Evolutionary conservation across 176 grass and related monocot genomes (phyloP), one percentile per base, ranked within the genome.

Genomic region (Metroxylon sagu): DNA sequence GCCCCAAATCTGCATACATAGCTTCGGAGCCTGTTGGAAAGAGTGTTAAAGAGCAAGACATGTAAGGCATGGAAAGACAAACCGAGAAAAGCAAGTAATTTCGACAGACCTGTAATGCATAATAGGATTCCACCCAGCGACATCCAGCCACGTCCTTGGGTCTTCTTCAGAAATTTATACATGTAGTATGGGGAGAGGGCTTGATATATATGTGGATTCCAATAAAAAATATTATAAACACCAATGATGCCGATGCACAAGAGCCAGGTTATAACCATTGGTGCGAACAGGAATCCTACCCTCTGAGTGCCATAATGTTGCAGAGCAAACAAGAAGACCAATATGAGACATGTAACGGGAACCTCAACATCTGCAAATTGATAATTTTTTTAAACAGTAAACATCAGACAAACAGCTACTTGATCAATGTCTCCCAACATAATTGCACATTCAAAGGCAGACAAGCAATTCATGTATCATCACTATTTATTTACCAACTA

Each of bases 271-370:
- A 92, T 72, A 39, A 98, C 93, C n/a, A 98, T 71, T 3, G 93
- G 93, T 14, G 93, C 93, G 10, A 98, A 98, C 50, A 98, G 71
- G 81, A 98, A 92, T 28, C 93, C 87, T 2, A 98, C 76, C 19
- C 93, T 78, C 64, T 98, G 87, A 19, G 93, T 98, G 16, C 93
- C 87, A 5, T 98, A 98, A 81, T 98, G 93, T 98, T 98, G 93
- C 55, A 98, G 71, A 2, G 81, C 87, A 69, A 98, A 98, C 55
- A 98, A 69, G 70, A 72, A 74, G 50, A 98, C 68, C 43, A 98
- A 57, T 61, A 98, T 88, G 56, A 91, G 21, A 61, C 93, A 98
- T 56, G 84, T 76, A 71, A 88, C 57, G 60, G 93, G 93, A 23
- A 98, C 67, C 72, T 98, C 93, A 53, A 98, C 78, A 75, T 88